Base-by-base conservation (phyloP, 2,329 filamentous ascomycete genomes). In the Talaromyces amestolkiae region DNA sequence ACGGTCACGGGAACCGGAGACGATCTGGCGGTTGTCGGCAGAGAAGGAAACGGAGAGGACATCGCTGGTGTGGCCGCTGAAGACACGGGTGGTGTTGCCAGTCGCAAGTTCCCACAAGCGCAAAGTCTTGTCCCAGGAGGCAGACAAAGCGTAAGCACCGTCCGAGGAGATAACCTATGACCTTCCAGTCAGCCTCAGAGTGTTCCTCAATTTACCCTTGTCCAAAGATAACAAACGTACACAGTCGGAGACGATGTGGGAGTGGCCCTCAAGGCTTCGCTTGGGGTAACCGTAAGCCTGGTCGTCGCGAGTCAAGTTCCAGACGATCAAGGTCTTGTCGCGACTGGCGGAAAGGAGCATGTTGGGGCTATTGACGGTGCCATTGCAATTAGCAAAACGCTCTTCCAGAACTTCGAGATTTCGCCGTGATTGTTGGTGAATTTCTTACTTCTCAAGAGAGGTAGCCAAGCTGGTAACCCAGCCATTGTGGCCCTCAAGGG, bases 41-140 rank as follows among this genome's bases (percentile, higher is more conserved):
- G 95, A 98, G 91, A 99, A 99, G 75, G 93, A 97, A 82, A 99
- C 95, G 82, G 94, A 98, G 81, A 98, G 93, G 77, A 99, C 94
- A 80, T 98, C 95, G 88, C 96, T 97, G 87, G 88, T 97, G 91
- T 98, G 95, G 83, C 95, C 95, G 83, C 97, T 93, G 81, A 99
- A 98, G 79, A 93, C 92, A 81, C 95, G 91, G 81, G 95, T 99
- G 83, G 95, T 99, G 80, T 89, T 92, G 83, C 95, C 95, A 76
- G 91, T 96, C 77, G 93, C 91, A 73, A 99, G 92, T 89, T 98
- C 95, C 95, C 95, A 99, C 72, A 99, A 91, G 78, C 95, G 94
- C 80, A 99, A 93, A 74, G 94, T 97, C 92, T 97, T 98, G 87
- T 99, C 95, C 95, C 95, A 99, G 71, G 95, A 98, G 74, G 94